Evolutionary conservation across 2,329 filamentous ascomycete genomes (phyloP), one percentile per base, ranked within the genome.

Genomic region (Microdochium trichocladiopsis): DNA sequence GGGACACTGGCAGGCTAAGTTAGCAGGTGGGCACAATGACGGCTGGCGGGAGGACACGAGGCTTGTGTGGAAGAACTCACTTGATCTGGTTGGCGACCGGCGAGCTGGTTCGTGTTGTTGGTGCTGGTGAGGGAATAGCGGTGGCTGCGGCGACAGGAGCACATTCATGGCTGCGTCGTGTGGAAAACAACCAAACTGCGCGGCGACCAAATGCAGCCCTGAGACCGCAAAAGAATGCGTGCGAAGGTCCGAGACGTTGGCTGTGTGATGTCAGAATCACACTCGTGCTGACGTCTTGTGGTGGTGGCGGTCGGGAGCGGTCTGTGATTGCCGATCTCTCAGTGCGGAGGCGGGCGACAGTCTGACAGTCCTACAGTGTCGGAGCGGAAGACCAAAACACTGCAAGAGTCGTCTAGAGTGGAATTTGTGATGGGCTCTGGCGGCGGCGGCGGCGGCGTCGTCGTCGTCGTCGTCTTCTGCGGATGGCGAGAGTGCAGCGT

Each of bases 51-150:
- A 16, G 25, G 41, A 25, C 49, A 48, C n/a, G n/a, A n/a, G n/a
- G n/a, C n/a, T n/a, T n/a, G n/a, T n/a, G n/a, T n/a, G n/a, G n/a
- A 31, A 16, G 24, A 51, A 75, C 80, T 63, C 73, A 84, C 81
- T 69, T 55, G 76, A 74, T 62, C 79, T 75, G 57, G 76, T 73
- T 49, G 78, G 77, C 54, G 79, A 82, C 57, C 75, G 73, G 58
- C 77, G 75, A 58, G 71, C 69, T 55, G 72, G 70, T 62, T 82
- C 78, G 76, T 81, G 78, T 58, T 80, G 78, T 58, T 80, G 79
- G 76, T 81, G 78, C 58, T 80, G 79, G 60, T 80, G 78, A 64
- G 78, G 76, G 61, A 84, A 80, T 59, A 78, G 71, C 54, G 79
- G 72, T 51, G 79, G 80, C 65, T 84, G 80, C 60, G 80, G 77